phyloP scores from a whole-genome alignment of 2,329 filamentous ascomycete species.

The Coniochaeta sp. region DNA sequence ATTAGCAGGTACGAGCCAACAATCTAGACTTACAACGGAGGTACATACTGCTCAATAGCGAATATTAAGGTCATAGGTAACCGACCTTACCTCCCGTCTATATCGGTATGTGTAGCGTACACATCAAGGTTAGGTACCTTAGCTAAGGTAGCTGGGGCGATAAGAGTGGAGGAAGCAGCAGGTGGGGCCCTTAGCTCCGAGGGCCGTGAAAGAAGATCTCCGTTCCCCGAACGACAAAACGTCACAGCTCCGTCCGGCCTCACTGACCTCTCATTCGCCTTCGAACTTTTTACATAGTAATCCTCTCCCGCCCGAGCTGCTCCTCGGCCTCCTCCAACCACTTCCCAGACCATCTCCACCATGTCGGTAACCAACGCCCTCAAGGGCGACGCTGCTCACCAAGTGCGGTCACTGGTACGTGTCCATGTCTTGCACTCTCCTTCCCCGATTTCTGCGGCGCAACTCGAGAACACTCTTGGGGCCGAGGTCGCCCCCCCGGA shows the following conservation, averaged over 20 bases:
- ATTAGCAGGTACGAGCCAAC: no score
- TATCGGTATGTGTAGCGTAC: no score
- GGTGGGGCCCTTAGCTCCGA: not conserved
- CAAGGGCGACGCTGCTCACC: constrained; percentile 48
- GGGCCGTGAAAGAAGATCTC: not conserved
- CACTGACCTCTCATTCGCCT: not conserved
- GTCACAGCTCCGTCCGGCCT: not conserved
- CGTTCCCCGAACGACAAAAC: not conserved
- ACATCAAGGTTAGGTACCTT: no score
- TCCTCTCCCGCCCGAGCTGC: not conserved
- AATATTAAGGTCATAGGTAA: no score
- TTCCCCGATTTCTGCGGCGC: not conserved
- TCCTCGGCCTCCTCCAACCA: not conserved
- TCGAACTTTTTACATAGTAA: not conserved
- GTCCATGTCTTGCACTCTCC: not conserved
- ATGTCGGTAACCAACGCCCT: constrained; percentile 21
- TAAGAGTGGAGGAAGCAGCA: no score
- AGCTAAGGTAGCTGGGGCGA: no score
- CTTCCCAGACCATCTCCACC: not conserved
- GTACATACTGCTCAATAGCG: no score
- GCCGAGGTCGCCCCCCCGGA: not conserved
- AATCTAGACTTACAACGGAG: no score
- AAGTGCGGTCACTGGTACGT: constrained; percentile 50
- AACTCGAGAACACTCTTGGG: not conserved
- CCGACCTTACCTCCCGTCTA: no score